Evolutionary conservation across 2,329 filamentous ascomycete species (phyloP), one percentile per base, ranked within the genome.

Genomic region (Colletotrichum sp.): DNA sequence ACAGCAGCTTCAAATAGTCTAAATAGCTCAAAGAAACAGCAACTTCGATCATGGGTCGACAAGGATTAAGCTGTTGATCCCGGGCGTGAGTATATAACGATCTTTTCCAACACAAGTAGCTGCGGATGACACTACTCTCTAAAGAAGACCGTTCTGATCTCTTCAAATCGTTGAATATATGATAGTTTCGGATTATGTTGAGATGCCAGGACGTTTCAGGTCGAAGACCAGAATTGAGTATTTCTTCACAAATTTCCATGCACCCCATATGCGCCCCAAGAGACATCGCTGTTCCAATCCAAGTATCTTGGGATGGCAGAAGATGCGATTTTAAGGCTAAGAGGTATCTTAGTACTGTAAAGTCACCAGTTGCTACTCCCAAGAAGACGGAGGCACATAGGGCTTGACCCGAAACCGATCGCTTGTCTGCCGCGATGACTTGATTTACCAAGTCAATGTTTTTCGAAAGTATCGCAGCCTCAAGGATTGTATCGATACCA

Each of bases 241-340:
- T 32, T 5, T 12, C 30, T 32, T 32, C 30, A 2, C 10, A 32
- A 12, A 32, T 32, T n/a, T 44, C 39, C 39, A 10, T 10, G 1
- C 8, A 6, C 8, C 18, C 8, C 6, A 44, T 6, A n/a, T n/a
- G 5, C 4, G 1, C 39, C 2, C 5, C 39, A 10, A 44, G 39
- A 4, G 8, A 44, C 18, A 44, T 10, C 0, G 39, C 39, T 5
- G 39, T 44, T 9, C 39, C 39, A 0, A n/a, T 8, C 39, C 39
- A 44, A 0, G 5, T 9, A 10, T 44, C 16, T 0, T n/a, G 8
- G 5, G 18, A n/a, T 1, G 8, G 1, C 0, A n/a, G 18, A 3
- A 44, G 18, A 1, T 10, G 39, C 5, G 39, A 44, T 0, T 1
- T 16, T 0, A 6, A 6, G 5, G 39, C 1, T 5, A 44, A n/a